Evolutionary conservation across 169 alveolate genomes (phyloP).

Genomic region (Plasmodium adleri): DNA sequence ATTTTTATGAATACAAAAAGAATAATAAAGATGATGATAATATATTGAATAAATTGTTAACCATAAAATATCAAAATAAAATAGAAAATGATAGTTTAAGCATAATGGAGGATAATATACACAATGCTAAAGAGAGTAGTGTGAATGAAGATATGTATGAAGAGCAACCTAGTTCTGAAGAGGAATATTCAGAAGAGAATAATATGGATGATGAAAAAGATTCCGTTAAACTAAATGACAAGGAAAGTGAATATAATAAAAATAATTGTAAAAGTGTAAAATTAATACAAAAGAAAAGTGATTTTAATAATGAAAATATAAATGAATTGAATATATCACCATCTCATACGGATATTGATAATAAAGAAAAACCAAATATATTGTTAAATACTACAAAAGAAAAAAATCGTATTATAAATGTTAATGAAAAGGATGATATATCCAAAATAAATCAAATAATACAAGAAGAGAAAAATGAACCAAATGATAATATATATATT

Average conservation of each 20-base stretch:
- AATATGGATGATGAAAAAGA: background rate
- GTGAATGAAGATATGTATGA: background rate
- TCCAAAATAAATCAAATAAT: too few species aligned
- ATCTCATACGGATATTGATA: too few species aligned
- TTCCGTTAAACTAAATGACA: background rate
- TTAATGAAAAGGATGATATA: too few species aligned
- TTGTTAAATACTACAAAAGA: too few species aligned
- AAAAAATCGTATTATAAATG: too few species aligned
- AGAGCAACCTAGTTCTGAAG: background rate
- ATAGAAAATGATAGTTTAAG: background rate
- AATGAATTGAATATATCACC: too few species aligned
- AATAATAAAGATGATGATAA: constrained; percentile 11
- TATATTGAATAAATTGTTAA: constrained; percentile 29
- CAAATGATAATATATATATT: background rate
- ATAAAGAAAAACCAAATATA: too few species aligned
- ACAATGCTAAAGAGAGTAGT: background rate
- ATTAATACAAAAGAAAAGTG: too few species aligned
- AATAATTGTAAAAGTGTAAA: background rate
- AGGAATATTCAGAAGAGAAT: background rate
- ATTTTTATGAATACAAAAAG: too few species aligned
- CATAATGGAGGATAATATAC: background rate
- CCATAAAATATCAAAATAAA: constrained; percentile 31
- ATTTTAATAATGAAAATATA: too few species aligned
- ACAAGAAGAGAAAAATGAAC: background rate
- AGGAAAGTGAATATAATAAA: background rate